Evolutionary conservation across 257 asterid genomes (phyloP).

Genomic region (Nicotiana tabacum): DNA sequence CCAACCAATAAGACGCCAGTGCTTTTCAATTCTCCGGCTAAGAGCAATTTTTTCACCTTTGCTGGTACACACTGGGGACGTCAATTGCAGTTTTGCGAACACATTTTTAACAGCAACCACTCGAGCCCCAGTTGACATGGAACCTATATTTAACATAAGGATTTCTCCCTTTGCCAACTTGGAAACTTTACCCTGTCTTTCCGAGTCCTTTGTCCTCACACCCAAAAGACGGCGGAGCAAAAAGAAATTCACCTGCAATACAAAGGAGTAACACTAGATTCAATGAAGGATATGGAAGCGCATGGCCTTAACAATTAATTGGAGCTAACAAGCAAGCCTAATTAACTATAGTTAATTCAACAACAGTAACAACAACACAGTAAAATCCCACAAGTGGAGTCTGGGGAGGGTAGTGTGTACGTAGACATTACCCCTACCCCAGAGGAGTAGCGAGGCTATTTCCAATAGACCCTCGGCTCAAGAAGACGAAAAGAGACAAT

Average conservation of each 20-base stretch:
- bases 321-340: not conserved
- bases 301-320: not conserved
- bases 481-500: no score
- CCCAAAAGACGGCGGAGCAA: constrained; percentile 82
- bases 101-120: constrained; percentile 82
- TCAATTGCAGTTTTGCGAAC: constrained; percentile 84
- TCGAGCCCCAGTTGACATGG: constrained; percentile 98
- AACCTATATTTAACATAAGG: constrained; percentile 95
- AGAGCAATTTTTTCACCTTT: constrained; percentile 87
- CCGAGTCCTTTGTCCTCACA: constrained; percentile 91
- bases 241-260: constrained; percentile 78
- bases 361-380: no score
- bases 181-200: constrained; percentile 83
- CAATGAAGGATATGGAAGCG: not conserved
- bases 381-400: no score
- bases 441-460: no score
- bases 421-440: no score
- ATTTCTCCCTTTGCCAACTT: constrained; percentile 86
- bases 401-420: no score
- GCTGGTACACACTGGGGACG: constrained; percentile 97
- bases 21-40: constrained; percentile 95
- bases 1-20: constrained; percentile 99
- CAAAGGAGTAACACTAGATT: not conserved
- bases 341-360: not conserved
- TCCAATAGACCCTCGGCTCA: no score